Conservation (phyloP, 208 protist genomes). For the Tritrichomonas foetus region DNA sequence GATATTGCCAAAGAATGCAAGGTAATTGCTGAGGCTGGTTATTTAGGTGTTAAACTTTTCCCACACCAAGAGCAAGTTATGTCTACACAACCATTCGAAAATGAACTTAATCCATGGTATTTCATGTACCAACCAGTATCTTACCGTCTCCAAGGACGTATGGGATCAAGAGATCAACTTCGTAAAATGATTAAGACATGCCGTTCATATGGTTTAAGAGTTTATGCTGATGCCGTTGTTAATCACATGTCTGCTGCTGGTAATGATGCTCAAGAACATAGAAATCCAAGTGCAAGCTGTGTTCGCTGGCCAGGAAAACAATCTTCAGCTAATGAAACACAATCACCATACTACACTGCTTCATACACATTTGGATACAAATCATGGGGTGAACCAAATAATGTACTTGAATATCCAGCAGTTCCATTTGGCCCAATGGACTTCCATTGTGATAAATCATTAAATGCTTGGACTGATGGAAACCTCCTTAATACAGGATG, state of each 20-base stretch:
- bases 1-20: constrained; percentile 38
- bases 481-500: constrained; percentile 63
- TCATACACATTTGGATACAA: constrained; percentile 52
- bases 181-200: constrained; percentile 57
- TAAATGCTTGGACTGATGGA: constrained; percentile 64
- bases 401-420: constrained; percentile 59
- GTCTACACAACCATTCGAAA: constrained; percentile 54
- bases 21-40: constrained; percentile 40
- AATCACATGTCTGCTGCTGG: constrained; percentile 65
- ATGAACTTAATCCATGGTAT: too few relatives aligned
- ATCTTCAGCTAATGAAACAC: constrained; percentile 54
- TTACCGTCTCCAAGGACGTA: constrained; percentile 53
- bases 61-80: constrained; percentile 62
- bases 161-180: constrained; percentile 57
- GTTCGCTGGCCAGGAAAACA: constrained; percentile 50
- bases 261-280: constrained; percentile 59
- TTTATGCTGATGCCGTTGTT: constrained; percentile 67
- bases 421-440: constrained; percentile 56
- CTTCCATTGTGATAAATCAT: too few relatives aligned
- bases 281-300: constrained; percentile 54
- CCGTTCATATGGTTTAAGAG: constrained; percentile 53
- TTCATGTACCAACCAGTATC: constrained; percentile 63
- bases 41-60: too few relatives aligned
- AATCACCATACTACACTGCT: constrained; percentile 60
- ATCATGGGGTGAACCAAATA: constrained; percentile 46